phyloP scores from a whole-genome alignment of 768 basidiomycete genomes.

The Cystofilobasidium capitatum region DNA sequence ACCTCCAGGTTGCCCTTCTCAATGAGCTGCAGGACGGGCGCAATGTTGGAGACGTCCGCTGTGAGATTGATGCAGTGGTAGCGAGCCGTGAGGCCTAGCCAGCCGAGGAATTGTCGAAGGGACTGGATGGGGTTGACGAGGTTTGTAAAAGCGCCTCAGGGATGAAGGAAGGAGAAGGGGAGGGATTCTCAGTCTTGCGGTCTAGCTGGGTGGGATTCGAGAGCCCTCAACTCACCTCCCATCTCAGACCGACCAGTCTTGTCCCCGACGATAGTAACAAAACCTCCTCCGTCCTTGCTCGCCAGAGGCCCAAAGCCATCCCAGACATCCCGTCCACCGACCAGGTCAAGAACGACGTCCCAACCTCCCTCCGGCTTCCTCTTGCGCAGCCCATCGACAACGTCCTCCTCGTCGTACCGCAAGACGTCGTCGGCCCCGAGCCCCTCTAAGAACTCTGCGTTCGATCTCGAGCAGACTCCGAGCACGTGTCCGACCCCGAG shows the following conservation, averaged over 20 bases:
- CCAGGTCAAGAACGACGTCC: constrained; percentile 54
- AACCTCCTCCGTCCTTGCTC: not conserved
- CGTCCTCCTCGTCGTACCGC: constrained; percentile 27
- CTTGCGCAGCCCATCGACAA: constrained; percentile 22
- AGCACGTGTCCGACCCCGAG: constrained; percentile 41
- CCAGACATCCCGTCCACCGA: constrained; percentile 44
- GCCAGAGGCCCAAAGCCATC: not conserved
- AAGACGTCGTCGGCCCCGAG: constrained; percentile 59
- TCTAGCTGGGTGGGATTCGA: too few relatives aligned
- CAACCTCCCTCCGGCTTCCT: constrained; percentile 37
- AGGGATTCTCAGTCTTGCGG: not conserved
- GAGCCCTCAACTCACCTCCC: constrained; percentile 18
- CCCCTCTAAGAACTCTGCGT: constrained; percentile 50
- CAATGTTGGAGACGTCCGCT: not conserved
- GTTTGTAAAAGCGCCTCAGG: constrained; percentile 8
- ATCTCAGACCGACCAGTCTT: constrained; percentile 21
- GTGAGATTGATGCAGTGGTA: constrained; percentile 28
- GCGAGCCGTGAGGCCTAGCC: not conserved
- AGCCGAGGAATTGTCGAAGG: constrained; percentile 18
- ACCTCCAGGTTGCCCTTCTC: constrained; percentile 48
- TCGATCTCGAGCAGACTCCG: constrained; percentile 53
- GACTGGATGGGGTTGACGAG: constrained; percentile 4
- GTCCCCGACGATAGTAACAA: constrained; percentile 31
- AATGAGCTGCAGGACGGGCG: constrained; percentile 12
- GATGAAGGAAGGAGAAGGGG: not conserved